Conservation (phyloP, 306 rosid species). For the Cucumis cinereus region DNA sequence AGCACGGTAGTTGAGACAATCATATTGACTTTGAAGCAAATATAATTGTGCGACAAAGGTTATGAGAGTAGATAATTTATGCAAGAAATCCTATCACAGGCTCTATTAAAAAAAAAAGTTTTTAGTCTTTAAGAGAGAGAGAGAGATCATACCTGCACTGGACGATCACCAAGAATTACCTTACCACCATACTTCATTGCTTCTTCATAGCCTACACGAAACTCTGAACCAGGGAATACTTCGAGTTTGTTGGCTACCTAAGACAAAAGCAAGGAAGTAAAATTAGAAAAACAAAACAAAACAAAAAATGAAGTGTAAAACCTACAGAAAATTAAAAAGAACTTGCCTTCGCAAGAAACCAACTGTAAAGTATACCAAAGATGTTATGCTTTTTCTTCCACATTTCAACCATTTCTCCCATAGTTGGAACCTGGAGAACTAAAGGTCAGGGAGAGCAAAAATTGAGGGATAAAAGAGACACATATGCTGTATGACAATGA, state of each 20-base stretch:
- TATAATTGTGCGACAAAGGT: not conserved
- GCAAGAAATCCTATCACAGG: not conserved
- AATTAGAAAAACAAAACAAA: not conserved
- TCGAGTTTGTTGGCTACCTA: slow-evolving; percentile 84
- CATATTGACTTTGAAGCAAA: not conserved
- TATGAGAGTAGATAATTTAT: not conserved
- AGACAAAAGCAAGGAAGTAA: slow-evolving; percentile 10
- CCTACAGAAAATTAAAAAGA: slow-evolving; percentile 9
- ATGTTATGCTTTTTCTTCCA: slow-evolving; percentile 74
- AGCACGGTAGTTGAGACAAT: not conserved
- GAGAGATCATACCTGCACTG: slow-evolving; percentile 52
- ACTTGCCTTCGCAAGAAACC: slow-evolving; percentile 95
- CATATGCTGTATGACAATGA: not conserved
- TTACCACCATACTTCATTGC: slow-evolving; percentile 86
- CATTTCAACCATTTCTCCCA: slow-evolving; percentile 64
- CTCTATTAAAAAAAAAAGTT: not conserved
- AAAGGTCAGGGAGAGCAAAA: slow-evolving; percentile 12
- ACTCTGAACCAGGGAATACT: slow-evolving; percentile 89
- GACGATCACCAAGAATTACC: slow-evolving; percentile 95
- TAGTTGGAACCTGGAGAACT: slow-evolving; percentile 61
- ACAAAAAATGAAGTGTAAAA: not conserved
- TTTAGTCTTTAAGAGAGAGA: too few relatives aligned
- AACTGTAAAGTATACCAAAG: slow-evolving; percentile 73
- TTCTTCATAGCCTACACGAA: slow-evolving; percentile 90
- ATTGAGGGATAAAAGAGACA: not conserved